Base-by-base conservation (phyloP, 306 rosid species). In the Prosopis cineraria region DNA sequence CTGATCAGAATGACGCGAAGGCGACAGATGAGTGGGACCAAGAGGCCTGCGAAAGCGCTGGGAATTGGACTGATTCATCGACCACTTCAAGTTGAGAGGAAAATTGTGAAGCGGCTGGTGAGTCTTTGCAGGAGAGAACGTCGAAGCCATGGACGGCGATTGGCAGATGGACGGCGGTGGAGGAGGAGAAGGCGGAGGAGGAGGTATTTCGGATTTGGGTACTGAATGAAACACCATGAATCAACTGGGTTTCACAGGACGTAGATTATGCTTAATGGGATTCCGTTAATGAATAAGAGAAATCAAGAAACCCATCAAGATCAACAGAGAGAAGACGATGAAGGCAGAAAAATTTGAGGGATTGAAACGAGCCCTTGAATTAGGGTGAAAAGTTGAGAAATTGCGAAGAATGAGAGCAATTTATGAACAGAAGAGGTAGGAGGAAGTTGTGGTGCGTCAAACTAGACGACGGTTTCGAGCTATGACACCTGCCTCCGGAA, bases 31-130 rank as follows among this genome's bases (percentile, higher is more conserved):
- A 2, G 60, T 17, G 10, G 47, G 39, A 17, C 50, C 68, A 13
- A 53, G 40, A 7, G 24, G 17, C 68, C 47, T 19, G 13, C 69
- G 40, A 27, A 24, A 63, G 40, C 55, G 80, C 25, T 53, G 62
- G 41, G 58, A 4, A 30, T 24, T 20, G 43, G 68, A 31, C 0
- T 50, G 76, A 73, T 7, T 74, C 53, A 39, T 55, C 16, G 84
- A 36, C 88, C 86, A 85, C 48, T 79, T 85, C n/a, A 79, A 60
- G 17, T 52, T 50, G 41, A 74, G 64, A 25, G 83, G 33, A 25
- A 25, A 82, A 53, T 69, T 60, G 37, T 50, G 74, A 19, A 70
- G 68, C 29, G 79, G 48, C 39, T 19, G 73, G 4, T 22, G 77
- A 3, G 71, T 30, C 71, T 85, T 79, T 3, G 77, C 17, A 31